These are phyloP conservation scores for Bidens hawaiensis DNA, from an alignment of 140 eudicot species.

Conservation along the genomic window DNA sequence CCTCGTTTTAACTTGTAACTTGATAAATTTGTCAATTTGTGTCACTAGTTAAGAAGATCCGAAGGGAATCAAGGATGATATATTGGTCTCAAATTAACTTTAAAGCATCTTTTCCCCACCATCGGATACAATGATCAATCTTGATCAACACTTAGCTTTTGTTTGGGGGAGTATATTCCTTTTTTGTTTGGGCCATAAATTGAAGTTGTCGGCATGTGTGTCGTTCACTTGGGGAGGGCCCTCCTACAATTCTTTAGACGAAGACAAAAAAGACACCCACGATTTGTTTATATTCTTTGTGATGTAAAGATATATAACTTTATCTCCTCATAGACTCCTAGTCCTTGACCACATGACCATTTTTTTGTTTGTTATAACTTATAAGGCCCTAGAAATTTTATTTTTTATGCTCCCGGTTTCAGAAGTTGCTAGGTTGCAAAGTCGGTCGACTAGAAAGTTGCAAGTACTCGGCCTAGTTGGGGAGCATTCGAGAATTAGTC, in stretches of 20 bases:
- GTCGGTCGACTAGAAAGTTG: too few relatives aligned
- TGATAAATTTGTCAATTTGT: slow-evolving; percentile 15
- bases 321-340: slow-evolving; percentile 3
- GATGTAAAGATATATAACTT: slow-evolving; percentile 4
- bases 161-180: slow-evolving; percentile 31
- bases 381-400: neutral
- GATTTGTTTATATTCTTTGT: slow-evolving; percentile 12
- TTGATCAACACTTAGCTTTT: slow-evolving; percentile 26
- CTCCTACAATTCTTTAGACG: slow-evolving; percentile 1
- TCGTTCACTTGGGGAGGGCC: slow-evolving; percentile 26
- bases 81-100: slow-evolving; percentile 9
- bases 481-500: too few relatives aligned
- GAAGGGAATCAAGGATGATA: slow-evolving; percentile 2
- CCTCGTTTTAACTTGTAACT: too few relatives aligned
- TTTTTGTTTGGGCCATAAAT: slow-evolving; percentile 42
- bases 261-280: slow-evolving; percentile 18
- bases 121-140: slow-evolving; percentile 18
- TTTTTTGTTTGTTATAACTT: neutral
- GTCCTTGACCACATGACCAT: neutral
- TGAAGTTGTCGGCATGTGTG: slow-evolving; percentile 25
- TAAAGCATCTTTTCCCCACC: neutral
- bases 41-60: slow-evolving; percentile 11
- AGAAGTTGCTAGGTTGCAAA: too few relatives aligned
- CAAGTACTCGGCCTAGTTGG: too few relatives aligned
- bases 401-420: neutral